A percentile compares a stretch with the other conserved stretches of the same genome.
Evolutionary conservation across 139 green algal genomes (phyloP).

Genomic region (Picochlorum sp.): DNA sequence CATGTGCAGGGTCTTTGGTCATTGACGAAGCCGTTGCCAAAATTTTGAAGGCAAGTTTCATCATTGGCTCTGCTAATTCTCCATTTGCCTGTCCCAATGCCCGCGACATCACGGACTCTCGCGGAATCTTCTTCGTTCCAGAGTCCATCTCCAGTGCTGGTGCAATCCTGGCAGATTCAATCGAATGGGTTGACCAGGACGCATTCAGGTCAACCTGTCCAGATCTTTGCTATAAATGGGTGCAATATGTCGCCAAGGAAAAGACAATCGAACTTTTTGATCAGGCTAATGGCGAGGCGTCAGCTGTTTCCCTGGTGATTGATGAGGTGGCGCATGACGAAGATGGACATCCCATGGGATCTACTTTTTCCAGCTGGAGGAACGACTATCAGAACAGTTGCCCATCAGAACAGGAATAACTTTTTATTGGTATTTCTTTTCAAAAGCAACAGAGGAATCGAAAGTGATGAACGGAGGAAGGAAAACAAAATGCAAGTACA

Average conservation of each 20-base stretch:
- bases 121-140: background rate
- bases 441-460: too few relatives aligned
- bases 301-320: background rate
- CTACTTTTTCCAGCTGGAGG: background rate
- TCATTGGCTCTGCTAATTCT: background rate
- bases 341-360: conserved; percentile 1
- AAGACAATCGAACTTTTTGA: background rate
- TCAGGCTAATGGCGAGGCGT: background rate
- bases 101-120: background rate
- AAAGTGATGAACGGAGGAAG: too few relatives aligned
- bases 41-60: background rate
- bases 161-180: background rate
- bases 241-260: background rate
- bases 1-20: background rate
- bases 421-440: too few relatives aligned
- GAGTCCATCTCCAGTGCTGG: background rate
- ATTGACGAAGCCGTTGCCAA: background rate
- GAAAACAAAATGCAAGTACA: too few relatives aligned
- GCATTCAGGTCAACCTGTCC: background rate
- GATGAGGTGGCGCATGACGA: background rate
- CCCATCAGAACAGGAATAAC: background rate
- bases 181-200: conserved; percentile 1
- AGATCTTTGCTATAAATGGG: conserved; percentile 1
- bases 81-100: background rate
- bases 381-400: background rate